Evolutionary conservation across 2,329 filamentous ascomycete species (phyloP).

Genomic region (Penicillium brasilianum): DNA sequence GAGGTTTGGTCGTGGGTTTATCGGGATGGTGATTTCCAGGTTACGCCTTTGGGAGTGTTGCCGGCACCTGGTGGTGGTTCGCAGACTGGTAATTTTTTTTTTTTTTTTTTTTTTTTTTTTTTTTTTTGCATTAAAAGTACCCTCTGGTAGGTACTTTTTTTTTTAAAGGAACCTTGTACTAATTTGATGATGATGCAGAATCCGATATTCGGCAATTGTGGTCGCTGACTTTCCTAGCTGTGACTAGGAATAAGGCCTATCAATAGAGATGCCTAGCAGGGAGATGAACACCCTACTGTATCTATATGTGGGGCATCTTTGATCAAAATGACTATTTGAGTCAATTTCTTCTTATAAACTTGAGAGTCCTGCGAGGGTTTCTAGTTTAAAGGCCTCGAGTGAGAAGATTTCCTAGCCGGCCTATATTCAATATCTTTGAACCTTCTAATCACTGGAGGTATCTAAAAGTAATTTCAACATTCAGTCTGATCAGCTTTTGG

Average conservation of each 20-base stretch:
- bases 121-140: background rate
- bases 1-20: slow-evolving; percentile 70
- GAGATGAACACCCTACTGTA: background rate
- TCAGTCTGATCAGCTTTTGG: no score
- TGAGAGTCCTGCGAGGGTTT: no score
- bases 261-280: background rate
- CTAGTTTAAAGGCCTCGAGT: no score
- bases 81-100: slow-evolving; percentile 41
- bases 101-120: background rate
- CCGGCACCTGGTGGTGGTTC: slow-evolving; percentile 51
- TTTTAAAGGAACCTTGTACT: no score
- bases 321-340: no score
- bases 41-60: slow-evolving; percentile 58
- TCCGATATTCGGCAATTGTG: slow-evolving; percentile 27
- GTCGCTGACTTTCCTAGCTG: slow-evolving; percentile 26
- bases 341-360: no score
- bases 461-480: no score
- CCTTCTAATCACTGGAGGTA: no score
- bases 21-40: slow-evolving; percentile 52
- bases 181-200: slow-evolving; percentile 10
- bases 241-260: slow-evolving; percentile 19
- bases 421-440: no score
- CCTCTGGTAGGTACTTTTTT: no score
- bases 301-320: no score
- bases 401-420: no score